These are phyloP conservation scores for Hanseniaspora vineae DNA, from an alignment of 805 yeast species.

Conservation along the genomic window DNA sequence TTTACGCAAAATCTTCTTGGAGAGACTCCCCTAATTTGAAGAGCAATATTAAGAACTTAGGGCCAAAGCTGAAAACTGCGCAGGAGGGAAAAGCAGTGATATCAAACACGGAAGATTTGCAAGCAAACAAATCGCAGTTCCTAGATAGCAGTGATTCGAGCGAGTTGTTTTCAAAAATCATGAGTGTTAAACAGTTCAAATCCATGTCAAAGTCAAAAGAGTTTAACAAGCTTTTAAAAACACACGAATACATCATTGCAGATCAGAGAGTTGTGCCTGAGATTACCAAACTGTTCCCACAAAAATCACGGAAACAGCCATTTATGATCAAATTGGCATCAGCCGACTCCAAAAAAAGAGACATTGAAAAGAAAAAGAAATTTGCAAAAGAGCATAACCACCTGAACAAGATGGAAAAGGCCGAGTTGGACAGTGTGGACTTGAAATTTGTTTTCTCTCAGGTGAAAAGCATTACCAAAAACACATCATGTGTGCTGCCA, in stretches of 20 bases:
- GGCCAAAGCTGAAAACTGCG: neutral
- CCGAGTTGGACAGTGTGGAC: slow-evolving; percentile 38
- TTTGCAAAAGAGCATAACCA: slow-evolving; percentile 3
- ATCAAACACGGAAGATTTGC: neutral
- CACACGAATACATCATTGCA: neutral
- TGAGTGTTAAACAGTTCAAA: slow-evolving; percentile 45
- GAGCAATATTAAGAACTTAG: neutral
- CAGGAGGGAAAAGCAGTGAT: neutral
- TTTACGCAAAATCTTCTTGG: neutral
- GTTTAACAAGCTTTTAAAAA: slow-evolving; percentile 11
- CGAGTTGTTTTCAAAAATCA: slow-evolving; percentile 47
- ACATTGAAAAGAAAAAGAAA: slow-evolving; percentile 1
- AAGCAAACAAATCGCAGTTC: neutral
- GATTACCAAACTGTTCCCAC: neutral
- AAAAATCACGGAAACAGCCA: slow-evolving; percentile 4
- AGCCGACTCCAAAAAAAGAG: neutral
- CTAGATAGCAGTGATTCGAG: neutral
- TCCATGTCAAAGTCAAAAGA: slow-evolving; percentile 15
- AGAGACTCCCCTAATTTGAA: neutral
- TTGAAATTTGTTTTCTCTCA: slow-evolving; percentile 52
- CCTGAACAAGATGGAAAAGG: slow-evolving; percentile 9
- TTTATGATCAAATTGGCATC: slow-evolving; percentile 3
- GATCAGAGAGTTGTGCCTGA: slow-evolving; percentile 3
- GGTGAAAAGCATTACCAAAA: slow-evolving; percentile 47
- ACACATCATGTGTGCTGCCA: slow-evolving; percentile 46